Evolutionary conservation across 805 yeast species (phyloP), one percentile per base, ranked within the genome.

Genomic region (Hemisphaericaspora nanyangensis): DNA sequence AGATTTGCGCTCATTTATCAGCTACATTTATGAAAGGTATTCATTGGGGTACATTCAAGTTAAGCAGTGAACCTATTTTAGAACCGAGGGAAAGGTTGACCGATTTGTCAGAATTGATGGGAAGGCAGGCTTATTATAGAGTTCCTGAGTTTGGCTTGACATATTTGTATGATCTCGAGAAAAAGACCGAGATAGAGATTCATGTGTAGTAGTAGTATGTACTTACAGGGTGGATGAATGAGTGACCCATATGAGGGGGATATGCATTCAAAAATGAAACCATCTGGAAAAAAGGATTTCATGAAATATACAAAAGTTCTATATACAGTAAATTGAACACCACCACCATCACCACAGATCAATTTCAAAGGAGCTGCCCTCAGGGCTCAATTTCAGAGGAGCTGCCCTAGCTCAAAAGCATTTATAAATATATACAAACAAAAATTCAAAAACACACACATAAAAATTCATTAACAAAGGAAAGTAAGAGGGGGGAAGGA

Each of bases 11-110:
- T 12, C 85, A 82, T 45, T 52, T 88, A 41, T 63, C 72, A 5
- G 79, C 86, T 2, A 58, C 71, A 40, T 76, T 73, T 45, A 76
- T 86, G 61, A 76, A 84, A 37, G 98, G 98, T 1, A 88, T 91
- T 24, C 98, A 91, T 60, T 91, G 96, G 95, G 98, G 98, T 0
- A 91, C 98, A 0, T 91, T 89, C 61, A 80, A 88, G 18, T 63
- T 91, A 49, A 85, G 95, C 57, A 84, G 89, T 33, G 98, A 91
- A 59, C 84, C 86, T 40, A 87, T 83, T 47, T 56, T 86, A 27
- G 98, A 90, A 57, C 97, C 97, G 1, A 83, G 85, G 43, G 63
- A 70, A 39, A 61, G 70, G 51, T 60, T 90, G 29, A 74, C 72
- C 33, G 58, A 65, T 33, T 56, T 78, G 36, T 82, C 90, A 0